Percentiles rank a stretch among this genome's conserved stretches.
Conservation (phyloP, 768 basidiomycete genomes). For the Termitomyces sp. region DNA sequence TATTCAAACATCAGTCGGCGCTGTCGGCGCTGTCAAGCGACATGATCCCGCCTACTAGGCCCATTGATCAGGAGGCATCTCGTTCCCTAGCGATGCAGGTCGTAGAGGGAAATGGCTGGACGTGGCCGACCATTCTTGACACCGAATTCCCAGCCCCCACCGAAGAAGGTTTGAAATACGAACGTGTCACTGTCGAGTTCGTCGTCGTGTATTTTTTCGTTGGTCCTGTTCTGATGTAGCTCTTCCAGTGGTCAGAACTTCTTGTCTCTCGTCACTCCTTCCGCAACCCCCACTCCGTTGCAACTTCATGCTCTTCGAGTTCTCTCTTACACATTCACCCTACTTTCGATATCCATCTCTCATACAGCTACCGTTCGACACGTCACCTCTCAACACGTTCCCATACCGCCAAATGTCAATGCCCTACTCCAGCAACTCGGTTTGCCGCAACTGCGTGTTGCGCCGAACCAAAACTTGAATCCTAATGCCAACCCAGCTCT, state of each 20-base stretch:
- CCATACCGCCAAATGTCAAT: conserved; percentile 50
- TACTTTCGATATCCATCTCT: conserved; percentile 31
- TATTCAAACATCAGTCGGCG: conserved; percentile 38
- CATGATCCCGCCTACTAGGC: not conserved
- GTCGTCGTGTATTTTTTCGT: conserved; percentile 13
- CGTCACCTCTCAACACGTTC: conserved; percentile 22
- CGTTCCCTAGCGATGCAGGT: conserved; percentile 26
- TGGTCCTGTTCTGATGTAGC: conserved; percentile 6
- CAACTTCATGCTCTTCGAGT: conserved; percentile 65
- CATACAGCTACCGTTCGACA: conserved; percentile 16
- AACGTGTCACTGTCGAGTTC: conserved; percentile 33
- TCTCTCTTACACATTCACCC: conserved; percentile 51
- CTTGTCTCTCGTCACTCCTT: conserved; percentile 43
- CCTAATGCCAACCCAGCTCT: conserved; percentile 28
- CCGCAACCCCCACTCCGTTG: conserved; percentile 44
- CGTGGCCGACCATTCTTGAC: conserved; percentile 47
- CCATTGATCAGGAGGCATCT: conserved; percentile 8
- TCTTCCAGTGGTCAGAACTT: conserved; percentile 43
- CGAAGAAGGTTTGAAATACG: conserved; percentile 37
- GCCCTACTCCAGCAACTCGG: conserved; percentile 61
- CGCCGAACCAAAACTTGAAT: conserved; percentile 25
- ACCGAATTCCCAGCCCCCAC: conserved; percentile 36
- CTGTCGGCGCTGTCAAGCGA: conserved; percentile 27
- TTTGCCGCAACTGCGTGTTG: conserved; percentile 43
- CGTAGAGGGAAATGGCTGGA: conserved; percentile 36